A percentile compares a stretch with the other conserved stretches of the same genome.
phyloP scores from a whole-genome alignment of 805 yeast species.

The Candida montana region DNA sequence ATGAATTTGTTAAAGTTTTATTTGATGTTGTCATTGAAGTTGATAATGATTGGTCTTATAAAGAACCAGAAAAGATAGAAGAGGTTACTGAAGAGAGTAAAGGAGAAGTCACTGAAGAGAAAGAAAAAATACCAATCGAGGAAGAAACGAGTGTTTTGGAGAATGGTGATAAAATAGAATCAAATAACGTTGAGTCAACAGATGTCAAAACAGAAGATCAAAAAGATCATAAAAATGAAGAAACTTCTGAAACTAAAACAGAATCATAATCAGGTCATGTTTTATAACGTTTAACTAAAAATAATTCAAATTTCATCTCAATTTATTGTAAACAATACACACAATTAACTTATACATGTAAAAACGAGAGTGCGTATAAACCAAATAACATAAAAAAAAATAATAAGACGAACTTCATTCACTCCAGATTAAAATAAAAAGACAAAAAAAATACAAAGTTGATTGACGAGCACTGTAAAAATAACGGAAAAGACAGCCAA shows the following conservation, averaged over 20 bases:
- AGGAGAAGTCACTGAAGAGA: constrained; percentile 1
- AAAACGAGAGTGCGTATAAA: neutral
- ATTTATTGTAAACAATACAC: neutral
- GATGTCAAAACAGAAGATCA: neutral
- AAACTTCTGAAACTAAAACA: too few relatives aligned
- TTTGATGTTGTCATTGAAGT: constrained; percentile 24
- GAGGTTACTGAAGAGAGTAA: neutral
- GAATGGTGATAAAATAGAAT: too few relatives aligned
- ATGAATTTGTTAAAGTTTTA: constrained; percentile 18
- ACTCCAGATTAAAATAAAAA: too few relatives aligned
- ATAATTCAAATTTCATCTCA: neutral
- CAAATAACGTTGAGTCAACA: too few relatives aligned
- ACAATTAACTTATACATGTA: neutral
- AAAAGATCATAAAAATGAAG: constrained; percentile 13
- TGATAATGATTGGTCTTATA: constrained; percentile 27
- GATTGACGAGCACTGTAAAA: too few relatives aligned
- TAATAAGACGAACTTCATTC: too few relatives aligned
- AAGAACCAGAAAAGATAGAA: constrained; percentile 9
- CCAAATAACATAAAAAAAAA: too few relatives aligned
- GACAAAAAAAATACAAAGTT: too few relatives aligned
- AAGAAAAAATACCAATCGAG: neutral
- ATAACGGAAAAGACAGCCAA: too few relatives aligned
- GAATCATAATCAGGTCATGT: too few relatives aligned
- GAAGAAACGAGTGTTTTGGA: neutral
- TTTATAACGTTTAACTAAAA: too few relatives aligned